These are phyloP conservation scores for Floccularia luteovirens DNA, from an alignment of 768 basidiomycete genomes.

Conservation along the genomic window DNA sequence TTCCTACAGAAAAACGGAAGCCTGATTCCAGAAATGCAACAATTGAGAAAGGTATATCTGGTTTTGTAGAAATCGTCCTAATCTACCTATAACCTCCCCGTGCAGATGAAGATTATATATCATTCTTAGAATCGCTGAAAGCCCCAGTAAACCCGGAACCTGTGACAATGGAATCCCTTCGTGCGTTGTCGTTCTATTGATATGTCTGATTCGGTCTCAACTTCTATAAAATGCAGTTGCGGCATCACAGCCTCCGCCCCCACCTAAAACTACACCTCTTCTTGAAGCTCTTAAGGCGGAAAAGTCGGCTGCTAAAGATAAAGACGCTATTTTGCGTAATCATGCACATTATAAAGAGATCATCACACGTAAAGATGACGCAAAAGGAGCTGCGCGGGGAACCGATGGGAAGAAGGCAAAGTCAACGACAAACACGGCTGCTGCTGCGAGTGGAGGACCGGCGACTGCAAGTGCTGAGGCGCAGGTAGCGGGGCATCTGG, in stretches of 20 bases:
- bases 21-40: conserved; percentile 75
- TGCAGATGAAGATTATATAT: conserved; percentile 81
- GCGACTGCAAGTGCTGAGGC: conserved; percentile 2
- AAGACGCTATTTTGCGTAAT: conserved; percentile 62
- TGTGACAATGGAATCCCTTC: conserved; percentile 54
- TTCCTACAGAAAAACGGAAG: conserved; percentile 71
- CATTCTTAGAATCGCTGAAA: conserved; percentile 73
- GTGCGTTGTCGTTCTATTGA: conserved; percentile 27
- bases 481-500: conserved; percentile 5
- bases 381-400: conserved; percentile 19
- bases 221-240: conserved; percentile 38
- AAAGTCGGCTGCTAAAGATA: conserved; percentile 65
- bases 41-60: conserved; percentile 72
- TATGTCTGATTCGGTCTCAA: background rate
- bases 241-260: conserved; percentile 46
- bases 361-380: conserved; percentile 27
- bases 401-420: conserved; percentile 9
- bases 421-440: conserved; percentile 4
- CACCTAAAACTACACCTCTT: conserved; percentile 82
- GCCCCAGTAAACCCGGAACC: conserved; percentile 39
- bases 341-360: conserved; percentile 65
- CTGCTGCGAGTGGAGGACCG: conserved; percentile 5
- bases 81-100: background rate
- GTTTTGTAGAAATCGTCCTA: background rate
- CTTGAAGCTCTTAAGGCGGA: conserved; percentile 90